phyloP scores from a whole-genome alignment of 805 yeast genomes.

The Cephaloascus albidus region DNA sequence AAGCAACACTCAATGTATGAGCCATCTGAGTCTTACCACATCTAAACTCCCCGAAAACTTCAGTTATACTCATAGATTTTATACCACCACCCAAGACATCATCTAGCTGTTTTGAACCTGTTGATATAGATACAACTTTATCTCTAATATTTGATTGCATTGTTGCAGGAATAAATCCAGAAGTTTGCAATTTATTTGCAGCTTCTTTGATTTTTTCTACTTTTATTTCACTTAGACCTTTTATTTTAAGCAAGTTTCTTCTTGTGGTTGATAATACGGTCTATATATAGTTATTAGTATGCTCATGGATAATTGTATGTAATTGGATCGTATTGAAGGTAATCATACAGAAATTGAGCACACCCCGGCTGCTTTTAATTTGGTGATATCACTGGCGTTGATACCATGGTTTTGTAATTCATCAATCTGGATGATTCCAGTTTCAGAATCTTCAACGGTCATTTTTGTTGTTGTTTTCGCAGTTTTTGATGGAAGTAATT shows the following conservation, averaged over 20 bases:
- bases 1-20: conserved; percentile 69
- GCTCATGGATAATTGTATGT: conserved; percentile 14
- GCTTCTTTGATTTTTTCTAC: conserved; percentile 72
- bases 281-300: conserved; percentile 11
- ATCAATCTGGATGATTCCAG: conserved; percentile 29
- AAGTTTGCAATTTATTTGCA: conserved; percentile 53
- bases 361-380: conserved; percentile 57
- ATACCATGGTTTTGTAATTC: conserved; percentile 60
- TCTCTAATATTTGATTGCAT: conserved; percentile 57
- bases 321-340: too few relatives aligned
- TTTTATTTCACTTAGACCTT: conserved; percentile 68
- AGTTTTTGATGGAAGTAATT: too few relatives aligned
- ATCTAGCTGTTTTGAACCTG: conserved; percentile 66
- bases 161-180: conserved; percentile 69
- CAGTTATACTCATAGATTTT: conserved; percentile 69
- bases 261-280: conserved; percentile 53
- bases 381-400: conserved; percentile 61
- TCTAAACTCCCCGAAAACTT: conserved; percentile 73
- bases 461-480: neutral
- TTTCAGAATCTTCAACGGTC: conserved; percentile 14
- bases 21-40: conserved; percentile 81
- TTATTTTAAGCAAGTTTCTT: conserved; percentile 52
- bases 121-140: conserved; percentile 54
- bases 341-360: conserved; percentile 54
- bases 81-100: conserved; percentile 67